Conservation (phyloP, 2,329 filamentous ascomycete genomes). For the Calonectria leucothoes region DNA sequence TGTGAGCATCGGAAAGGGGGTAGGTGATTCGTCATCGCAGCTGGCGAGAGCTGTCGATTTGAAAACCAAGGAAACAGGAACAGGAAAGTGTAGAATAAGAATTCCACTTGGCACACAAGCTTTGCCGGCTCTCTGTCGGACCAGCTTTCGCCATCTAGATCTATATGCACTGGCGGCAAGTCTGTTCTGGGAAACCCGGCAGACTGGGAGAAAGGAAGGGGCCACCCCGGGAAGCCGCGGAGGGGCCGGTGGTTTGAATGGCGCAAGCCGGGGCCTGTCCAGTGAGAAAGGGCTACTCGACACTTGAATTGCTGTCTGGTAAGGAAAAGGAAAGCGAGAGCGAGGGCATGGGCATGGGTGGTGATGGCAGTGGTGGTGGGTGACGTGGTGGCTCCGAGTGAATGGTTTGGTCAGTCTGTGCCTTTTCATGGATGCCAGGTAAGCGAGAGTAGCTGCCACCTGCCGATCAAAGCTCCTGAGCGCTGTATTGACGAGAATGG, state of each 20-base stretch:
- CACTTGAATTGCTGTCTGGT: too few species aligned
- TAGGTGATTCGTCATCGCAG: background rate
- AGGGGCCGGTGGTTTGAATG: background rate
- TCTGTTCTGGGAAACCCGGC: constrained; percentile 27
- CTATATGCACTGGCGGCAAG: background rate
- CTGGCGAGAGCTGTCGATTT: background rate
- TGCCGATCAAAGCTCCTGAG: background rate
- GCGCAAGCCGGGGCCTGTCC: background rate
- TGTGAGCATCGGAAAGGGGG: background rate
- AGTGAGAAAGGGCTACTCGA: background rate
- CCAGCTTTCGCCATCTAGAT: background rate
- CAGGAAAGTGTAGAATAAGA: background rate
- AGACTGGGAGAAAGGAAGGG: constrained; percentile 35
- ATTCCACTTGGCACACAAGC: background rate
- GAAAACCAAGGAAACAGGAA: background rate
- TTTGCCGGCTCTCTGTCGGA: background rate
- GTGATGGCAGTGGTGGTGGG: background rate
- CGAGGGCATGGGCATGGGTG: background rate
- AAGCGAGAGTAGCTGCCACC: background rate
- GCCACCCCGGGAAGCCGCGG: constrained; percentile 37
- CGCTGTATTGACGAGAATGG: background rate
- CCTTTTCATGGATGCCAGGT: background rate
- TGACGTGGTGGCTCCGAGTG: background rate
- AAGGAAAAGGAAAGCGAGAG: background rate
- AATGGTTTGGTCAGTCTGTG: background rate